Conservation (phyloP, 2,329 filamentous ascomycete species). For the Aspergillus glaucus region DNA sequence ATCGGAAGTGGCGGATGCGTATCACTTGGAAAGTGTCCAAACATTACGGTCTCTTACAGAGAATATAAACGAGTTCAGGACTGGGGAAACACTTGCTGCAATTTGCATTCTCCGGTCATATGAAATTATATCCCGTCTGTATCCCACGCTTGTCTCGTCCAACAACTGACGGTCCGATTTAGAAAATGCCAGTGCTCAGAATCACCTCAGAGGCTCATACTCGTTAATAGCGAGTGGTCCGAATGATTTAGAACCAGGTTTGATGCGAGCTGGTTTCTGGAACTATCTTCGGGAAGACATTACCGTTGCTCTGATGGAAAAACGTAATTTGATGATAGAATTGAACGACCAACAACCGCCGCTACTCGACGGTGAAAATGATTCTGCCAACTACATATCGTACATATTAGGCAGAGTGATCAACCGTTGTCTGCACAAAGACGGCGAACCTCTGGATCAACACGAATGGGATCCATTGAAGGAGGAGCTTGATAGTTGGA, state of each 20-base stretch:
- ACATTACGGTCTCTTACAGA: conserved; percentile 34
- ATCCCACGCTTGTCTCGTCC: neutral
- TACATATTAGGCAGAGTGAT: conserved; percentile 41
- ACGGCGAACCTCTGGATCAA: conserved; percentile 1
- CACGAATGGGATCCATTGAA: conserved; percentile 12
- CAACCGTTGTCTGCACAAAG: conserved; percentile 31
- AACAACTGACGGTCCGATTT: neutral
- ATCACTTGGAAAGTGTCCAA: conserved; percentile 38
- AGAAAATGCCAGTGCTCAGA: conserved; percentile 39
- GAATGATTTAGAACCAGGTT: conserved; percentile 15
- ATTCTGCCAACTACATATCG: conserved; percentile 38
- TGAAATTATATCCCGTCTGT: conserved; percentile 42
- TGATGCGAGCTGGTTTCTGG: conserved; percentile 43
- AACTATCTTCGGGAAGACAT: conserved; percentile 50
- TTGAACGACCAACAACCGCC: conserved; percentile 17
- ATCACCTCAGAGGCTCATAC: conserved; percentile 44
- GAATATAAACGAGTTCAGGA: conserved; percentile 23
- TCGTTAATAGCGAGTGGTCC: conserved; percentile 34
- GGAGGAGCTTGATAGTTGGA: conserved; percentile 25
- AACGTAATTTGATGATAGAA: conserved; percentile 39
- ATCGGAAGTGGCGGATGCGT: conserved; percentile 30
- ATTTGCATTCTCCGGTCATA: conserved; percentile 46
- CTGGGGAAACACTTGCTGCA: conserved; percentile 40
- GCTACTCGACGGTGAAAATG: conserved; percentile 18
- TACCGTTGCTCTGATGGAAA: conserved; percentile 46